These are phyloP conservation scores for Hericium alpestre DNA, from an alignment of 768 basidiomycete species.

Conservation along the genomic window DNA sequence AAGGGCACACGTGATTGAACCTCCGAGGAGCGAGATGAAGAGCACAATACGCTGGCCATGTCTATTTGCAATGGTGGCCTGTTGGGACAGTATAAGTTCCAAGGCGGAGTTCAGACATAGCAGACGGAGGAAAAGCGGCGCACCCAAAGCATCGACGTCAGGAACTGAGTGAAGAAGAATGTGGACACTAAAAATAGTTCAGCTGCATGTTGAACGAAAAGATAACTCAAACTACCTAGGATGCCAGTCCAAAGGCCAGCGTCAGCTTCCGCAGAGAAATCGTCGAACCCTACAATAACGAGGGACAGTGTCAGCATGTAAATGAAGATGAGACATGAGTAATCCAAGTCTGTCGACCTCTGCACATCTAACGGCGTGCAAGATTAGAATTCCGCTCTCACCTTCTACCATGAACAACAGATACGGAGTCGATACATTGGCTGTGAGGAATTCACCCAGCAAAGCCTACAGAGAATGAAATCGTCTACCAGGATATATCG, in stretches of 20 bases:
- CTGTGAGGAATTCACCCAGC: slow-evolving; percentile 90
- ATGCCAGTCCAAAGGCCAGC: slow-evolving; percentile 87
- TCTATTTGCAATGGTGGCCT: slow-evolving; percentile 82
- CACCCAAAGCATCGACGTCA: slow-evolving; percentile 84
- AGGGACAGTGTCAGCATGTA: background rate
- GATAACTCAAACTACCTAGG: slow-evolving; percentile 22
- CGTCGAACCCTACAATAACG: slow-evolving; percentile 35
- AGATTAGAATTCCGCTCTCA: background rate
- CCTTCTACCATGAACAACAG: slow-evolving; percentile 91
- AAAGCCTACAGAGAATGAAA: slow-evolving; percentile 50
- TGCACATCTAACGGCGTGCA: too few relatives aligned
- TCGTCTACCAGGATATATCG: background rate
- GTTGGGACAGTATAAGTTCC: background rate
- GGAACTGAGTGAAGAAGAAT: slow-evolving; percentile 92
- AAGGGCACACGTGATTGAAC: slow-evolving; percentile 63
- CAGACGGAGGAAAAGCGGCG: background rate
- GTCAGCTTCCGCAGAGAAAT: slow-evolving; percentile 66
- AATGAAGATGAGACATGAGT: background rate
- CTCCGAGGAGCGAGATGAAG: slow-evolving; percentile 75
- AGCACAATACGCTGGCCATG: slow-evolving; percentile 83
- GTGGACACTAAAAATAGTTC: slow-evolving; percentile 44
- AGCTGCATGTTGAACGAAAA: slow-evolving; percentile 3
- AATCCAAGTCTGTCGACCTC: background rate
- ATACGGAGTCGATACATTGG: slow-evolving; percentile 88
- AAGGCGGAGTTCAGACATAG: background rate